Evolutionary conservation across 2,329 filamentous ascomycete species (phyloP).

Genomic region (Teratosphaeria destructans): DNA sequence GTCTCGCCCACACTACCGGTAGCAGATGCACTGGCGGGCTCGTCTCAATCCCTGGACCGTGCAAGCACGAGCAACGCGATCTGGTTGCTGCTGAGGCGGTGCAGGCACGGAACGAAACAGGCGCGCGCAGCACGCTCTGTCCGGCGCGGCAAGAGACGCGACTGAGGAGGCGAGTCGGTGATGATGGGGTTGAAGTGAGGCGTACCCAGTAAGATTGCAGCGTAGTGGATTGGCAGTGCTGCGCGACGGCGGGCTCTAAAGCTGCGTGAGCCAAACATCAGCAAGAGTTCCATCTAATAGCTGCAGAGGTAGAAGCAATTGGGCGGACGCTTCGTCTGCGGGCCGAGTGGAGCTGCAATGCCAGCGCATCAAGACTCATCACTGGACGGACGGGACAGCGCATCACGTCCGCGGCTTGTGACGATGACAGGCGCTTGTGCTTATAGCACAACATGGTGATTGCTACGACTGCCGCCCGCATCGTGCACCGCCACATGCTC

Average conservation of each 20-base stretch:
- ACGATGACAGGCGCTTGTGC: constrained; percentile 9
- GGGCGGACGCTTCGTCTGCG: constrained; percentile 11
- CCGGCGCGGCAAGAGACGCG: not conserved
- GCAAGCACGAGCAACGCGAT: not conserved
- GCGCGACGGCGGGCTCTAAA: constrained; percentile 12
- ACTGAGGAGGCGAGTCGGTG: not conserved
- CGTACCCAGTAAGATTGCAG: constrained; percentile 1
- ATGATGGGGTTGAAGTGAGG: not conserved
- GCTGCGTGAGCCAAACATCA: constrained; percentile 16
- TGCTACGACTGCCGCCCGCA: not conserved
- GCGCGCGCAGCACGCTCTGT: constrained; percentile 4
- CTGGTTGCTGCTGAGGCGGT: not conserved
- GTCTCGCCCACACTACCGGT: not conserved
- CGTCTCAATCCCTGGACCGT: not conserved
- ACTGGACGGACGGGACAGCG: constrained; percentile 10
- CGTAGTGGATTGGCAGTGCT: not conserved
- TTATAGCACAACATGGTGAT: not conserved
- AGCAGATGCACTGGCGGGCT: not conserved
- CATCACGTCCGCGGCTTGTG: constrained; percentile 12
- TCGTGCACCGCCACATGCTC: constrained; percentile 2
- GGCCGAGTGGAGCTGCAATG: constrained; percentile 14
- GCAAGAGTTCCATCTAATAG: constrained; percentile 13
- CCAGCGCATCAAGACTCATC: constrained; percentile 18
- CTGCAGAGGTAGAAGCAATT: constrained; percentile 13
- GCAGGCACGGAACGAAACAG: not conserved